Base-by-base conservation (phyloP, 2,329 filamentous ascomycete genomes). In the Sclerotinia nivalis region DNA sequence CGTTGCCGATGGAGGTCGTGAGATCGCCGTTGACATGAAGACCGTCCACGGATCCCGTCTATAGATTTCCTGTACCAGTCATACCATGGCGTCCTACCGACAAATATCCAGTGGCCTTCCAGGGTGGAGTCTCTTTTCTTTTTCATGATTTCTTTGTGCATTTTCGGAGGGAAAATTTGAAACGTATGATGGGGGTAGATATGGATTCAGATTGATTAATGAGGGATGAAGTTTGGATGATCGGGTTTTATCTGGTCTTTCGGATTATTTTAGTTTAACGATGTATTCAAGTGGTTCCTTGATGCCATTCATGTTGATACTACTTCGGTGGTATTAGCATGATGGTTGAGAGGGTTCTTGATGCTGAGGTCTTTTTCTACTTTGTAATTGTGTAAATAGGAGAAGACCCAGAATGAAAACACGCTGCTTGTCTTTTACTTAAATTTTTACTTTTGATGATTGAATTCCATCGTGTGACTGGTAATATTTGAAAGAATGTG, bases 1-100 rank as follows among this genome's bases (percentile, higher is more conserved):
- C 82, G 94, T 99, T 84, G 93, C 89, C 82, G 96, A 99, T 83
- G 87, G 91, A 78, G 94, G 93, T 78, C 89, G 91, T 79, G 96
- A 99, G 89, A 89, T 99, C 80, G 94, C 92, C 77, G 96, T 99
- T 77, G 96, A 99, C 88, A 96, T 96, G 89, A 98, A 97, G 92
- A 92, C 97, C 80, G 92, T 98, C 80, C 96, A 99, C 85, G 88
- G 88, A 80, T 89, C 88, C 75, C 86, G 86, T 78, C 83, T 90
- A 81, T 90, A 76, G 68, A 66, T 50, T 56, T 58, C 59, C 52
- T 69, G 65, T 55, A 66, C 58, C 28, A 37, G 31, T 52, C 52
- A 60, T 60, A 58, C 50, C 52, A 66, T 67, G 62, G 61, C 62
- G 61, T 69, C 52, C 28, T 34, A 67, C 37, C 56, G 68, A 43